These are phyloP conservation scores for Spergularia bocconei DNA, from an alignment of 148 eudicot species.

Conservation along the genomic window DNA sequence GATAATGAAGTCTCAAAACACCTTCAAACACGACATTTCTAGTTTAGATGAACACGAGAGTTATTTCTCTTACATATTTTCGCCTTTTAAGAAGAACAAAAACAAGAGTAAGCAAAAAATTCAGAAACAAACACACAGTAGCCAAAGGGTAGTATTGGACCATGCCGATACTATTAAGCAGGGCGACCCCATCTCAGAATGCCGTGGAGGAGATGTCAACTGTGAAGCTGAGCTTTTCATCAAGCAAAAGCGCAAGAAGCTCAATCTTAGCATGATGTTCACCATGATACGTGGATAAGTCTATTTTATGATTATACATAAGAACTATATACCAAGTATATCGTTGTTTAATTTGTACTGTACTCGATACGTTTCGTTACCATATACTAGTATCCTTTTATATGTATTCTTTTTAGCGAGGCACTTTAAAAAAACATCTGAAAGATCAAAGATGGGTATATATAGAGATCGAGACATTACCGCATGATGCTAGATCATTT, in stretches of 20 bases:
- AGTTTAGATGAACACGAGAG: constrained; percentile 11
- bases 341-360: too few relatives aligned
- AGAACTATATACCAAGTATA: too few relatives aligned
- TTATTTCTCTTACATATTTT: constrained; percentile 8
- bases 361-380: too few relatives aligned
- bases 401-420: too few relatives aligned
- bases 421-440: too few relatives aligned
- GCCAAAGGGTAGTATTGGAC: too few relatives aligned
- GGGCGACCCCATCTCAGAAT: not conserved
- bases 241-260: constrained; percentile 19
- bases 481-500: too few relatives aligned
- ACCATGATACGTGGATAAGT: constrained; percentile 7
- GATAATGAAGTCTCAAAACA: constrained; percentile 8
- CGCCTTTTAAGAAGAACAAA: constrained; percentile 8
- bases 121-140: too few relatives aligned
- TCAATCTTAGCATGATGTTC: constrained; percentile 2
- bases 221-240: constrained; percentile 23
- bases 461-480: too few relatives aligned
- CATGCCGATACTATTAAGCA: not conserved
- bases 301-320: too few relatives aligned
- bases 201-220: constrained; percentile 2
- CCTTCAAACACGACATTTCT: not conserved
- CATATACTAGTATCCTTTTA: too few relatives aligned
- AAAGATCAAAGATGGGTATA: too few relatives aligned
- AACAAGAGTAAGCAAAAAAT: constrained; percentile 8